phyloP scores from a whole-genome alignment of 768 basidiomycete species.

The Sporobolomyces roseus region DNA sequence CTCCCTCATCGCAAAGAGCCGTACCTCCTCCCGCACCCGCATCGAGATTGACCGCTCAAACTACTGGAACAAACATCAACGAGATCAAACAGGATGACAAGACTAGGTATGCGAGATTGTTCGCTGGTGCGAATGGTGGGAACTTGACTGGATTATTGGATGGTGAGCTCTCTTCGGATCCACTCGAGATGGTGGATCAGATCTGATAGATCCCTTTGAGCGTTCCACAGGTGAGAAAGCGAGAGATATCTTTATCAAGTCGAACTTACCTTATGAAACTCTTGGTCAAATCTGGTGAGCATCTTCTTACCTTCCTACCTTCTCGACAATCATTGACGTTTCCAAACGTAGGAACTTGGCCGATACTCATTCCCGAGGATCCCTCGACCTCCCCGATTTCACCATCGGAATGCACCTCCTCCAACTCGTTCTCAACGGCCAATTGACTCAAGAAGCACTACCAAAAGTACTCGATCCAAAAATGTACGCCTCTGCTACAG shows the following conservation, averaged over 20 bases:
- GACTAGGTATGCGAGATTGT: constrained; percentile 75
- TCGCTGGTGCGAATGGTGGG: constrained; percentile 59
- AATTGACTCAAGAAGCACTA: constrained; percentile 58
- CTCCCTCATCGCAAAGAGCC: constrained; percentile 5
- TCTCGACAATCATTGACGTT: background rate
- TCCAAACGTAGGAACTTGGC: constrained; percentile 68
- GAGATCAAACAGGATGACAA: constrained; percentile 60
- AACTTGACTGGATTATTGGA: constrained; percentile 72
- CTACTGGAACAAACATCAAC: constrained; percentile 12
- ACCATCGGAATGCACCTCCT: constrained; percentile 80
- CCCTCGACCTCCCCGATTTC: constrained; percentile 84
- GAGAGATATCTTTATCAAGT: constrained; percentile 83
- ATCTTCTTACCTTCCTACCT: background rate
- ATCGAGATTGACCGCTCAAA: background rate
- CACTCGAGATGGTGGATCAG: background rate
- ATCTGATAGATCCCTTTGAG: constrained; percentile 3
- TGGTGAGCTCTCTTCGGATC: constrained; percentile 54
- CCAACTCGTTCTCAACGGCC: constrained; percentile 80
- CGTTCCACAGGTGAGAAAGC: constrained; percentile 69
- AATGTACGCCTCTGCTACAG: constrained; percentile 41
- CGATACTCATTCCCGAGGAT: constrained; percentile 88
- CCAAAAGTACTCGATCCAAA: constrained; percentile 29
- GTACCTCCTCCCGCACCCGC: constrained; percentile 1
- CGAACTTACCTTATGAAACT: constrained; percentile 76
- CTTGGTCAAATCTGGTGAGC: constrained; percentile 87